These are phyloP conservation scores for Combretum micranthum DNA, from an alignment of 345 rosid genomes.

Conservation along the genomic window DNA sequence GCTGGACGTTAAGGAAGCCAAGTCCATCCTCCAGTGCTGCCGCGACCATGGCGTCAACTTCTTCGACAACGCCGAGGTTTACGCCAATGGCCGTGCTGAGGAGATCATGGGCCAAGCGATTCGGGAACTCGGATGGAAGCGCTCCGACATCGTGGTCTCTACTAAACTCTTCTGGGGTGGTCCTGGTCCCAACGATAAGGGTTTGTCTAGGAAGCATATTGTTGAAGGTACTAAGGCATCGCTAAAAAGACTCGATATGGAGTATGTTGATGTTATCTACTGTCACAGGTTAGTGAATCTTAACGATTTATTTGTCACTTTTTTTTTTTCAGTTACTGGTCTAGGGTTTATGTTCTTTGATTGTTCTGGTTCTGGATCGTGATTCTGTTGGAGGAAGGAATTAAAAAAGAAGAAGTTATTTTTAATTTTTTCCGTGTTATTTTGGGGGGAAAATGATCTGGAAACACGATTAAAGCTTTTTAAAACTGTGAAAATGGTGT, in stretches of 20 bases:
- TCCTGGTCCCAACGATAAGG: slow-evolving; percentile 89
- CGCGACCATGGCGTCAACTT: slow-evolving; percentile 88
- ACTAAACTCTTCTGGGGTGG: slow-evolving; percentile 99
- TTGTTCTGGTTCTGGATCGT: no score
- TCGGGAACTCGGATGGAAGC: slow-evolving; percentile 96
- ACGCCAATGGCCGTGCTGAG: slow-evolving; percentile 94
- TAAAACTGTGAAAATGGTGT: not conserved
- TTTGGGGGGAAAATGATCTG: not conserved
- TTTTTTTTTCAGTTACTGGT: not conserved
- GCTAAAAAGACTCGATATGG: slow-evolving; percentile 87
- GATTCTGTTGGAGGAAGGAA: no score
- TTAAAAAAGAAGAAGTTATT: not conserved
- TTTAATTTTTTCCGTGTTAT: not conserved
- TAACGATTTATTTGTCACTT: not conserved
- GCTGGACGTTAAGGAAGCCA: slow-evolving; percentile 93
- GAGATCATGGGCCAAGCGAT: slow-evolving; percentile 99
- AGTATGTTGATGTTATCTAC: slow-evolving; percentile 80
- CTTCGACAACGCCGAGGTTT: slow-evolving; percentile 99
- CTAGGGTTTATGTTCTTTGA: no score
- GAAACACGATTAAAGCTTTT: not conserved
- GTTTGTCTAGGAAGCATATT: slow-evolving; percentile 82
- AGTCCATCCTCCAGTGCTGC: slow-evolving; percentile 87
- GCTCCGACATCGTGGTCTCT: slow-evolving; percentile 83
- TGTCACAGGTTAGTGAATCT: slow-evolving; percentile 48
- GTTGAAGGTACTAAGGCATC: slow-evolving; percentile 94